Evolutionary conservation across 129 eudicot species (phyloP).

Genomic region (Gnaphalium uliginosum): DNA sequence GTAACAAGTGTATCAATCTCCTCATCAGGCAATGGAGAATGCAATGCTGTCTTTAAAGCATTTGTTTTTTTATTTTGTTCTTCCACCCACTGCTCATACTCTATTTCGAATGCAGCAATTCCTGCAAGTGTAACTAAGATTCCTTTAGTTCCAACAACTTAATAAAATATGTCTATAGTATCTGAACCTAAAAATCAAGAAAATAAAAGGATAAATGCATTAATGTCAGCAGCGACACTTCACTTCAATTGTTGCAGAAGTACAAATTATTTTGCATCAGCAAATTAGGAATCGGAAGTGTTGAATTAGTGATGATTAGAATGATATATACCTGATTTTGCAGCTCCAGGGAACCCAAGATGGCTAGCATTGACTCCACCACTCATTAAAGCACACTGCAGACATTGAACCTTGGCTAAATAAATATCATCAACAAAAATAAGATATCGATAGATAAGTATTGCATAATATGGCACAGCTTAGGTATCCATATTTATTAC

Average conservation of each 20-base stretch:
- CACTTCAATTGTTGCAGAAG: not conserved
- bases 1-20: conserved; percentile 58
- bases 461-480: not conserved
- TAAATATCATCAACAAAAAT: not conserved
- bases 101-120: conserved; percentile 60
- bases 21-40: conserved; percentile 49
- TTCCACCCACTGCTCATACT: conserved; percentile 83
- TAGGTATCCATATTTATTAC: not conserved
- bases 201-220: no score
- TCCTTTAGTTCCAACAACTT: not conserved
- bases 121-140: conserved; percentile 45
- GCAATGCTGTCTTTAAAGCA: conserved; percentile 60
- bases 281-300: not conserved
- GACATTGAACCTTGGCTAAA: conserved; percentile 10
- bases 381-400: conserved; percentile 65
- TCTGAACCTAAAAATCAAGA: not conserved
- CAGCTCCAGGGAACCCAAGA: conserved; percentile 49
- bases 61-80: conserved; percentile 56
- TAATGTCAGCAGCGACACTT: not conserved
- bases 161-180: not conserved
- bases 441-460: conserved; percentile 13
- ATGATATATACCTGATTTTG: conserved; percentile 61
- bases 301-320: conserved; percentile 10
- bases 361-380: conserved; percentile 68
- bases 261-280: not conserved